phyloP scores from a whole-genome alignment of 2,329 filamentous ascomycete genomes.

The Ampelomyces quisqualis region DNA sequence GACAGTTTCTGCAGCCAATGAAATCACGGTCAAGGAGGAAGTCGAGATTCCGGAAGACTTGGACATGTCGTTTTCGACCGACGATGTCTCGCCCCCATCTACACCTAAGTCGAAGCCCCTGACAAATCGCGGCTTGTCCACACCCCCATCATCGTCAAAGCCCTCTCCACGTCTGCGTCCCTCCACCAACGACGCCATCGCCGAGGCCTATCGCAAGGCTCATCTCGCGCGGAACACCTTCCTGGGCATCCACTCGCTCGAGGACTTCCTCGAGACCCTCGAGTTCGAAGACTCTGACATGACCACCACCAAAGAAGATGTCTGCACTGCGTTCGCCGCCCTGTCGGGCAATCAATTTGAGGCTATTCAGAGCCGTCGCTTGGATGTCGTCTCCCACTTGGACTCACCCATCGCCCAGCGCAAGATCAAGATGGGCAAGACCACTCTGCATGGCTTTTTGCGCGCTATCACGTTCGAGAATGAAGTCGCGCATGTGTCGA shows the following conservation, averaged over 20 bases:
- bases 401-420: background rate
- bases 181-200: background rate
- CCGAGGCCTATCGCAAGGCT: background rate
- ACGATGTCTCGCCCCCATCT: too few relatives aligned
- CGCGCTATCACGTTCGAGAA: background rate
- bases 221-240: slow-evolving; percentile 3
- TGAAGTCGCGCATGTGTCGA: background rate
- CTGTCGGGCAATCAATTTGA: too few relatives aligned
- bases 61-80: too few relatives aligned
- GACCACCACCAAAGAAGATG: slow-evolving; percentile 2
- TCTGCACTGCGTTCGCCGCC: slow-evolving; percentile 4
- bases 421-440: background rate
- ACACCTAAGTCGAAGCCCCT: too few relatives aligned
- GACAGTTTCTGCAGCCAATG: too few relatives aligned
- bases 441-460: background rate
- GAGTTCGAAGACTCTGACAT: slow-evolving; percentile 1
- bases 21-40: too few relatives aligned
- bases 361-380: background rate
- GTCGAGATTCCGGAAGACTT: too few relatives aligned
- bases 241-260: slow-evolving; percentile 3
- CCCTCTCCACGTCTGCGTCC: too few relatives aligned
- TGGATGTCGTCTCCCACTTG: background rate
- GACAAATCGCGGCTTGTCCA: too few relatives aligned
- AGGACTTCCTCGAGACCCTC: slow-evolving; percentile 1
- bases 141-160: background rate